Conservation (phyloP, 169 alveolate genomes). For the Plasmodium blacklocki region DNA sequence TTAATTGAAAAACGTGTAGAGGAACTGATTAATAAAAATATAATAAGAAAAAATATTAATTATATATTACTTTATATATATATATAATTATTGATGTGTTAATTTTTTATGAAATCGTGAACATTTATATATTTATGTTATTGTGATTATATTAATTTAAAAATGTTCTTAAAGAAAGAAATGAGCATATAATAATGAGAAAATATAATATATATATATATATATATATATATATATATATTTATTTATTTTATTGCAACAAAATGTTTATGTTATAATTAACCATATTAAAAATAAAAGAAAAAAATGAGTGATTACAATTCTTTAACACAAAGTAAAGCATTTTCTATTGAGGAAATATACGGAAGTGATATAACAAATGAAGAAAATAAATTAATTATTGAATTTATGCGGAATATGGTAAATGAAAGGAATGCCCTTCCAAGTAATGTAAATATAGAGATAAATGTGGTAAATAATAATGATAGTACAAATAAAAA, state of each 20-base stretch:
- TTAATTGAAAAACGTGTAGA: too few species aligned
- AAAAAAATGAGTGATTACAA: slow-evolving; percentile 20
- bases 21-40: too few species aligned
- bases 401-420: slow-evolving; percentile 38
- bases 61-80: too few species aligned
- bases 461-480: not conserved
- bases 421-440: slow-evolving; percentile 34
- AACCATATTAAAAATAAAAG: not conserved
- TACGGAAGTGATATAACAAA: slow-evolving; percentile 41
- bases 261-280: too few species aligned
- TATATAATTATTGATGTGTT: too few species aligned
- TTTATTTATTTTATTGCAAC: not conserved
- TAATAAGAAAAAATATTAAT: too few species aligned
- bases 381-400: slow-evolving; percentile 45
- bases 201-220: not conserved
- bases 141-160: too few species aligned
- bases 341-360: slow-evolving; percentile 49
- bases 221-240: not conserved
- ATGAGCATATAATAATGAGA: not conserved
- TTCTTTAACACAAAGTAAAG: slow-evolving; percentile 32
- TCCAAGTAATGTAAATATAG: slow-evolving; percentile 31
- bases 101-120: too few species aligned
- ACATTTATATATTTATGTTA: too few species aligned
- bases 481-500: not conserved
- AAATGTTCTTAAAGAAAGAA: not conserved